Evolutionary conservation across 257 asterid species (phyloP).

Genomic region (Ilex asprella): DNA sequence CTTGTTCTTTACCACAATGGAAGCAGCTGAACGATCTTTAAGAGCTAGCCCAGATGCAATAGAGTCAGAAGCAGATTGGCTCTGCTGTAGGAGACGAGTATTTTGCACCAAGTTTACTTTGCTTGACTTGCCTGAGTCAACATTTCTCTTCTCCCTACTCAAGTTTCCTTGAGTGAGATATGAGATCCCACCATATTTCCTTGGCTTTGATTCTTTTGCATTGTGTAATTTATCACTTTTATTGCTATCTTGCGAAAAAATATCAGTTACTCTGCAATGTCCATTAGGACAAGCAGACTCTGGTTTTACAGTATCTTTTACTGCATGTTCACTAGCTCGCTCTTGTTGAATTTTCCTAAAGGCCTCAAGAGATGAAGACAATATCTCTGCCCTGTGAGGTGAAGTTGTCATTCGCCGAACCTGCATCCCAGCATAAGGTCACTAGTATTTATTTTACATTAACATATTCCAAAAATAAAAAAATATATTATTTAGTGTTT

Average conservation of each 20-base stretch:
- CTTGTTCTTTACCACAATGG: conserved; percentile 38
- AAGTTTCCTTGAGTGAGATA: conserved; percentile 34
- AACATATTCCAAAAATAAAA: too few species aligned
- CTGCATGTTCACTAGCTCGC: conserved; percentile 43
- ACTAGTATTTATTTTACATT: not conserved
- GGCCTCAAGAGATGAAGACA: conserved; percentile 97
- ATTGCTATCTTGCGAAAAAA: conserved; percentile 23
- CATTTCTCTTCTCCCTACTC: conserved; percentile 48
- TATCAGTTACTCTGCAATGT: conserved; percentile 31
- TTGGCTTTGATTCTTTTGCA: conserved; percentile 33
- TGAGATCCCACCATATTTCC: conserved; percentile 34
- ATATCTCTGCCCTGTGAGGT: conserved; percentile 94
- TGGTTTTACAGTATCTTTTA: conserved; percentile 24
- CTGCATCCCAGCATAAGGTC: conserved; percentile 30
- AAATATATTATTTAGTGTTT: too few species aligned
- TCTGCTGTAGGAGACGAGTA: not conserved
- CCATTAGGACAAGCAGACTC: conserved; percentile 36
- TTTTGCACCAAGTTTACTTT: not conserved
- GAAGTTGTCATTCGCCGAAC: conserved; percentile 99
- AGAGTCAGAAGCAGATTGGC: conserved; percentile 17
- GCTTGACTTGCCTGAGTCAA: conserved; percentile 29
- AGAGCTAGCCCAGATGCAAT: conserved; percentile 37
- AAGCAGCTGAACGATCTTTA: conserved; percentile 39
- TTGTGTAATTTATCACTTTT: conserved; percentile 29
- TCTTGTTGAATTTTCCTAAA: conserved; percentile 88